Conservation (phyloP, 2,329 filamentous ascomycete genomes). For the Calonectria fujianensis region DNA sequence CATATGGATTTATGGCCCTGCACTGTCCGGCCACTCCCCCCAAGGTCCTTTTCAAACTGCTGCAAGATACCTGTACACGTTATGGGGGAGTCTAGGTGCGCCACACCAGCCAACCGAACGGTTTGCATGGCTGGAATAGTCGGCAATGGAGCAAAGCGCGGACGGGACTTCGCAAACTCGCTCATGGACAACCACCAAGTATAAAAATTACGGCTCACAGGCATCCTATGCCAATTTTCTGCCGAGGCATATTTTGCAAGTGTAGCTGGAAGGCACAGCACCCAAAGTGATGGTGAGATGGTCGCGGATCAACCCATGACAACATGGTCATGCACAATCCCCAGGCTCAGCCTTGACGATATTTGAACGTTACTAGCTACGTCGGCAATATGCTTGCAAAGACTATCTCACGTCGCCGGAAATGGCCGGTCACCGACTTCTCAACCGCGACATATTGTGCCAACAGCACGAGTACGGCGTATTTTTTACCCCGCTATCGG, state of each 20-base stretch:
- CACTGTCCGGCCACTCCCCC: background rate
- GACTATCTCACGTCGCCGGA: background rate
- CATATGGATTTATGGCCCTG: background rate
- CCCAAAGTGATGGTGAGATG: background rate
- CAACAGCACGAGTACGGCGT: background rate
- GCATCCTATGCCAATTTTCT: background rate
- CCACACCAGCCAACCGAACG: background rate
- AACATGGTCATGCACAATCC: background rate
- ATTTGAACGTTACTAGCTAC: too few relatives aligned
- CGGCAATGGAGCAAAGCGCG: background rate
- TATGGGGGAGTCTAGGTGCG: background rate
- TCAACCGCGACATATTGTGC: background rate
- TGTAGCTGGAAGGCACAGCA: background rate
- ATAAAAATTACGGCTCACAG: background rate
- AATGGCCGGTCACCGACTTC: background rate
- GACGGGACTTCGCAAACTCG: background rate
- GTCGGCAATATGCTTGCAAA: background rate
- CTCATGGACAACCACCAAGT: background rate
- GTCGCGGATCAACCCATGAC: background rate
- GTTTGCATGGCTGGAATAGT: background rate
- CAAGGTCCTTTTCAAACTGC: background rate
- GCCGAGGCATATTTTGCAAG: background rate
- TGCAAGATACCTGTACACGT: background rate
- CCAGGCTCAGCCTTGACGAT: background rate
- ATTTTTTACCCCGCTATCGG: constrained; percentile 7